Base-by-base conservation (phyloP, 345 rosid species). In the rapeseed (Brassica napus) region DNA sequence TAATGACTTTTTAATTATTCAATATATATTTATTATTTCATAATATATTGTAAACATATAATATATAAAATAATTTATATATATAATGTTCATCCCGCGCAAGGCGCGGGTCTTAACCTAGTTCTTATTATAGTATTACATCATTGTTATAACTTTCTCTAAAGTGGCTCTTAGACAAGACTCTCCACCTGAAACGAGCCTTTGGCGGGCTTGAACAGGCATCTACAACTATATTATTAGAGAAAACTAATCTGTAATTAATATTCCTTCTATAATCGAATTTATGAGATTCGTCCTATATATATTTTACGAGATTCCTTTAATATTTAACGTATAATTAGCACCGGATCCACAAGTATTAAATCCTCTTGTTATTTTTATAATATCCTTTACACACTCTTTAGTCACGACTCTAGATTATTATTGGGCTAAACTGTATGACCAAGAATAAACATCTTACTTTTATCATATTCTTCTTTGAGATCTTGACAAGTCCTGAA, bases 401-500 rank as follows among this genome's bases (percentile, higher is more conserved):
- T 24, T 21, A 37, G 42, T 67, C 79, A 68, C 49, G 70, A 52
- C 70, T 63, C 75, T 34, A 11, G 30, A 35, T 35, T 61, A 34
- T 23, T 21, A 69, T 61, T 61, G 74, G 80, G 5, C 70, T 69
- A 31, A 68, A 42, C 8, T 60, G 23, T 76, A 44, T 30, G 79
- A 60, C 61, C 54, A 44, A 32, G 34, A 44, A 60, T 60, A 76
- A 42, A 35, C 42, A 55, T 55, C 39, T 65, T 35, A 37, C 92
- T 84, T 84, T 92, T 94, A 72, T 94, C 97, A 44, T n/a, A 49
- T 87, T 87, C 83, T 94, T 89, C 86, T 92, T 92, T 83, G 86
- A 75, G 68, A 88, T 59, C 4, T 24, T 59, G n/a, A 59, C 64
- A 59, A 34, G 44, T 65, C 68, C 94, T 89, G 52, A 62, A 18